Conservation (phyloP, 202 grass and related monocot species). For the Alloteropsis angusta region DNA sequence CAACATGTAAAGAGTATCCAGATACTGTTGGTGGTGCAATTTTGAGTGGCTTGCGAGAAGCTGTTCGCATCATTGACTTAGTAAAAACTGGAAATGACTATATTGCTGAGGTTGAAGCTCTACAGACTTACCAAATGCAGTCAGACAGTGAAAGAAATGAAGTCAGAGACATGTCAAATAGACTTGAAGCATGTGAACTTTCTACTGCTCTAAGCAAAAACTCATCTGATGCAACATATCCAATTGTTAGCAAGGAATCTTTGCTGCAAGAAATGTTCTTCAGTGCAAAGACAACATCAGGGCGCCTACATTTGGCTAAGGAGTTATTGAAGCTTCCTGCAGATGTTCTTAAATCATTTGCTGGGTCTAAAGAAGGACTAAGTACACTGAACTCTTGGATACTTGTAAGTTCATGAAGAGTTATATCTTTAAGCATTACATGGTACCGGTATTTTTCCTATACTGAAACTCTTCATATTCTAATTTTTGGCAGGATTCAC, state of each 20-base stretch:
- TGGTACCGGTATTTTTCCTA: slow-evolving; percentile 21
- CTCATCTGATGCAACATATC: slow-evolving; percentile 45
- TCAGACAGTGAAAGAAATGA: slow-evolving; percentile 87
- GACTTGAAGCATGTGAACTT: slow-evolving; percentile 72
- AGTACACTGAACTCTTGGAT: slow-evolving; percentile 82
- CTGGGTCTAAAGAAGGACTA: slow-evolving; percentile 90
- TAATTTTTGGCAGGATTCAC: slow-evolving; percentile 69
- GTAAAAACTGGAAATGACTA: slow-evolving; percentile 62
- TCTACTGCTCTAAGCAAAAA: slow-evolving; percentile 62
- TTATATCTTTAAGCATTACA: slow-evolving; percentile 18
- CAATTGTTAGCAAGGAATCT: slow-evolving; percentile 58
- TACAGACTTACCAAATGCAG: slow-evolving; percentile 67
- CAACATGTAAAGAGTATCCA: slow-evolving; percentile 97
- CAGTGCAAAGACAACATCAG: slow-evolving; percentile 80
- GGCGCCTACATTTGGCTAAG: slow-evolving; percentile 84
- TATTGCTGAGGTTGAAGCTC: slow-evolving; percentile 76
- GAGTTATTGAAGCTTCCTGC: slow-evolving; percentile 62
- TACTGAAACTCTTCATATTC: slow-evolving; percentile 18
- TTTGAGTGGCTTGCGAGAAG: slow-evolving; percentile 96
- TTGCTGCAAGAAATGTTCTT: slow-evolving; percentile 93
- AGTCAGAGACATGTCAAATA: slow-evolving; percentile 78
- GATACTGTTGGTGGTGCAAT: slow-evolving; percentile 99
- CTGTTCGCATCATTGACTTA: slow-evolving; percentile 83
- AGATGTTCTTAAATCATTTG: slow-evolving; percentile 77
- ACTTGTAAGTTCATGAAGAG: slow-evolving; percentile 65